A percentile compares a stretch with the other conserved stretches of the same genome.
phyloP scores from a whole-genome alignment of 441 rosid species.

The Geranium incanum region DNA sequence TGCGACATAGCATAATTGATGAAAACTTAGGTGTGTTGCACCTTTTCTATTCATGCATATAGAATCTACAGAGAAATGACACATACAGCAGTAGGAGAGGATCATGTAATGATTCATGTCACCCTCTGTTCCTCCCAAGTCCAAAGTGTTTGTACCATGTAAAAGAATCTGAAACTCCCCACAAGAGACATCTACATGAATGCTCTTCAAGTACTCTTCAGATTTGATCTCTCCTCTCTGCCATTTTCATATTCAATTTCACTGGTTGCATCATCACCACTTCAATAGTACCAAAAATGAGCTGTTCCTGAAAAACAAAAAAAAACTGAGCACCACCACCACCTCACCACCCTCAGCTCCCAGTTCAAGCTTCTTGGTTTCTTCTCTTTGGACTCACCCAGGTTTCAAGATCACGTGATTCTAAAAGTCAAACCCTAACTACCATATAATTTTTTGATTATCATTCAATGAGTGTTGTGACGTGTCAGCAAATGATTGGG shows the following conservation, averaged over 20 bases:
- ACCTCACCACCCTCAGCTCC: background rate
- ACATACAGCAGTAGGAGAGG: too few relatives aligned
- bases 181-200: background rate
- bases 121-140: background rate
- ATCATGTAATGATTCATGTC: too few relatives aligned
- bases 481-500: too few relatives aligned
- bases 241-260: background rate
- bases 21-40: too few relatives aligned
- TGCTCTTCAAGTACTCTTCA: background rate
- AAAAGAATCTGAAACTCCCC: conserved; percentile 1
- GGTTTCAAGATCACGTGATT: too few relatives aligned
- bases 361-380: background rate
- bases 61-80: too few relatives aligned
- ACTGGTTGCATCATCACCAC: background rate
- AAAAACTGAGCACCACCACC: background rate
- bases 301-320: background rate
- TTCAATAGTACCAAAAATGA: background rate
- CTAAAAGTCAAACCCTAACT: too few relatives aligned
- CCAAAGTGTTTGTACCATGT: background rate
- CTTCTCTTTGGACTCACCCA: background rate
- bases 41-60: too few relatives aligned
- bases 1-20: too few relatives aligned
- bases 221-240: background rate
- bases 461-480: too few relatives aligned
- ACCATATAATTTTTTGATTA: too few relatives aligned